Evolutionary conservation across 2,329 filamentous ascomycete genomes (phyloP).

Genomic region (Microsporum ferrugineum): DNA sequence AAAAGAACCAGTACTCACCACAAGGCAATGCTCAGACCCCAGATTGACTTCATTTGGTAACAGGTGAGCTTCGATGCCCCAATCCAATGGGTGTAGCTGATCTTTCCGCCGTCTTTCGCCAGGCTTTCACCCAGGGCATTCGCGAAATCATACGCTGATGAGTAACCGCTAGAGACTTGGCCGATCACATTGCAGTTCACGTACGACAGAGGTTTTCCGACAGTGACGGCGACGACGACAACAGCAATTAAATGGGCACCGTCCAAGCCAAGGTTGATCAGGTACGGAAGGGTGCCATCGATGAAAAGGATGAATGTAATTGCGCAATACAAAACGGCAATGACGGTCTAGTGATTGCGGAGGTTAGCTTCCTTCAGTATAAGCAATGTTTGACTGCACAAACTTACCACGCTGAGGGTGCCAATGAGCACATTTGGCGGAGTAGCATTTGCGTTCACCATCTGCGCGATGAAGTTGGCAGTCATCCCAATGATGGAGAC

Average conservation of each 20-base stretch:
- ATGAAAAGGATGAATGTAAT: slow-evolving; percentile 74
- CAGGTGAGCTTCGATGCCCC: slow-evolving; percentile 57
- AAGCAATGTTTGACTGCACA: neutral
- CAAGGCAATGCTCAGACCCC: slow-evolving; percentile 72
- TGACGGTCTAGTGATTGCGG: slow-evolving; percentile 50
- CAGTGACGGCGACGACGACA: slow-evolving; percentile 62
- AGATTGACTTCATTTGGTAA: slow-evolving; percentile 73
- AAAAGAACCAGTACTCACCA: slow-evolving; percentile 39
- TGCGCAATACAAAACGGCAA: slow-evolving; percentile 65
- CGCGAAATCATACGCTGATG: slow-evolving; percentile 45
- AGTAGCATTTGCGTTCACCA: slow-evolving; percentile 53
- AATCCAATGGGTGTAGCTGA: slow-evolving; percentile 46
- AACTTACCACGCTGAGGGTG: slow-evolving; percentile 65
- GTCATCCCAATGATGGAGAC: slow-evolving; percentile 68
- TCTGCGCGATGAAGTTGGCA: slow-evolving; percentile 69
- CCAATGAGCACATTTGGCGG: slow-evolving; percentile 64
- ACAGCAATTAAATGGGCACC: slow-evolving; percentile 60
- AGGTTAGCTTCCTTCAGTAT: neutral
- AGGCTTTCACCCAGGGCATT: slow-evolving; percentile 43
- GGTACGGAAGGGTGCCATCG: slow-evolving; percentile 63
- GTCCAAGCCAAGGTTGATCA: slow-evolving; percentile 57
- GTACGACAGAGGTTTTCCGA: slow-evolving; percentile 71
- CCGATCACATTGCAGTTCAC: slow-evolving; percentile 56
- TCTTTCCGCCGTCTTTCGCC: slow-evolving; percentile 38
- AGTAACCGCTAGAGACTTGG: slow-evolving; percentile 34